Base-by-base conservation (phyloP, 2,329 filamentous ascomycete species). In the Fusarium sp. region DNA sequence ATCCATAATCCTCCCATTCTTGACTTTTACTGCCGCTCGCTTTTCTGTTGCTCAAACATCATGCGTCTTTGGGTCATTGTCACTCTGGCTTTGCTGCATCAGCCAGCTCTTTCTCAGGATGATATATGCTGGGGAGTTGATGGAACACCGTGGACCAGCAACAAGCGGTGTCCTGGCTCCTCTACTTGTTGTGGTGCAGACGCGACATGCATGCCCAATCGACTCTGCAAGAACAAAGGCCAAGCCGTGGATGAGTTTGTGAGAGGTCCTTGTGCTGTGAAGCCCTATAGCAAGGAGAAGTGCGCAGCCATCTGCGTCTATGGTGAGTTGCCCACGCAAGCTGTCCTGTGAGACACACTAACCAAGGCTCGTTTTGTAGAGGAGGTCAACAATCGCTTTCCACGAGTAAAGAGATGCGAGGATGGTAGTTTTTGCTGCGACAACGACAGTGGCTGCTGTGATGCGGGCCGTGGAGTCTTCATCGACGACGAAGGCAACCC, bases 351-450 rank as follows among this genome's bases (percentile, higher is more conserved):
- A 45, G 16, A 14, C 3, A 9, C 5, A 9, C 33, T 68, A 27
- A 64, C n/a, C 5, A 5, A 65, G 13, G 11, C 39, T 39, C 4
- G 33, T 5, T 0, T 9, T 14, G 3, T 8, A 76, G 71, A 71
- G 14, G 69, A 73, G 27, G 64, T 37, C 6, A 65, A 68, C 5
- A 64, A 67, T 10, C 22, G 68, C 4, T 68, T 76, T 10, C 75
- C 74, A 5, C 58, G 75, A 2, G 72, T 75, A 7, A 62, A 48
- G 9, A n/a, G 33, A 22, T 77, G 74, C 35, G 43, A 65, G 1
- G 70, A 77, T 56, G 74, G 75, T 1, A 73, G 72, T n/a, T 70
- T 59, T n/a, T 77, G 72, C n/a, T 77, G 70, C 22, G 64, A 77
- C 11, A 57, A 75, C n/a, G 70, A 76, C 22, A 41, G 39, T 20